Evolutionary conservation across 305 asterid genomes (phyloP), one percentile per base, ranked within the genome.

Genomic region (Nicotiana rustica): DNA sequence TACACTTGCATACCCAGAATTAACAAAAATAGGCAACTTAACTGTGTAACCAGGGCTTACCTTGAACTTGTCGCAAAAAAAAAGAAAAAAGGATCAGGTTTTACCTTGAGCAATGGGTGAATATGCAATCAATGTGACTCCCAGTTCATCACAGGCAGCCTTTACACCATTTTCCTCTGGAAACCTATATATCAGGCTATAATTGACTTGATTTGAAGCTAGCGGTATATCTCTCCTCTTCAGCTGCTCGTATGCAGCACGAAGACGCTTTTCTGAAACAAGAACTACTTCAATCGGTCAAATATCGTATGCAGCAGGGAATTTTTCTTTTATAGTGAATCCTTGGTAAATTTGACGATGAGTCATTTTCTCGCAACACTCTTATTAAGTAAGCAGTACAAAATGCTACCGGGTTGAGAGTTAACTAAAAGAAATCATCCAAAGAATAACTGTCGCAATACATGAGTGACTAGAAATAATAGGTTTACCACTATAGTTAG

Each of bases 71-170:
- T 41, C 10, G 0, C 31, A 69, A 41, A 6, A 70, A 70, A 36
- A 25, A 25, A 25, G 25, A 61, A 62, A 79, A 78, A 59, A 66
- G 83, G 38, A 66, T 2, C 78, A 70, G 29, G 73, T 25, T 36
- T 85, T 77, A 95, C 99, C 99, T 92, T 95, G 99, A 81, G 99
- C 98, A 79, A 95, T 92, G 38, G 99, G 99, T 31, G 99, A 95
- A 87, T 94, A 94, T 10, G 99, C 99, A 36, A 95, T 94, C 67
- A 95, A 88, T 36, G 96, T 91, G 87, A 95, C 83, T 19, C 99
- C 98, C 68, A 95, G 97, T 81, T 95, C 99, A 75, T 95, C 98
- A 78, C 99, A 95, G 36, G 99, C 85, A 29, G 97, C 89, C 88
- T 95, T 95, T 36, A 95, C 96, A 8, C 98, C 99, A 33, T 95